Base-by-base conservation (phyloP, 345 rosid species). In the Corchorus olitorius region DNA sequence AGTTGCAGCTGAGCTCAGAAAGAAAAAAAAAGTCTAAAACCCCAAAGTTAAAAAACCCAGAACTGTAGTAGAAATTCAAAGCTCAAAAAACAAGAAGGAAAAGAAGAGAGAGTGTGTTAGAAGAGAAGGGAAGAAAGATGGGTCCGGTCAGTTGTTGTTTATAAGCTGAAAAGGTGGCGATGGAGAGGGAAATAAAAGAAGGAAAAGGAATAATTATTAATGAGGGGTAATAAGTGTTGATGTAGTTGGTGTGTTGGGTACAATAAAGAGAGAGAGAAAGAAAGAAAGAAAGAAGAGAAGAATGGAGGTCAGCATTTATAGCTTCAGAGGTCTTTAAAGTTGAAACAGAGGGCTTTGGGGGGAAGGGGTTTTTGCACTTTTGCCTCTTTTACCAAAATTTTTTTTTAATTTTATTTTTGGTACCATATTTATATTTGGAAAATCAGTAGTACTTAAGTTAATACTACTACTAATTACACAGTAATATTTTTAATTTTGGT, bases 221-320 rank as follows among this genome's bases (percentile, higher is more conserved):
- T 50, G 73, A 59, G 65, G 65, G 65, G 60, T 7, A 68, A 49
- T n/a, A n/a, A 35, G 43, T 34, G 17, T 53, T 48, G 56, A 65
- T 43, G 50, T 34, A 56, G 73, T 65, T 33, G 22, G 46, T 69
- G 73, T 22, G 52, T 46, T 15, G 39, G 19, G 6, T 34, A 41
- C 17, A 34, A 41, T 7, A 14, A 14, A 43, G 64, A n/a, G 52
- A 73, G 27, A n/a, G 33, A 64, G 72, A 79, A 41, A 66, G 55
- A 52, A 27, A 16, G 43, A 33, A 9, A 22, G 39, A 56, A 59
- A 77, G 78, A 80, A 76, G 83, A 19, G 54, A 37, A 5, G 45
- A 0, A 10, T 39, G 27, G 27, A 56, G 22, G 72, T 27, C 6
- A 77, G 83, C 78, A 81, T 73, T 77, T 53, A 77, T 73, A 74